A percentile compares a stretch with the other conserved stretches of the same genome.
These are phyloP conservation scores for Lentinula guzmanii DNA, from an alignment of 768 basidiomycete genomes.

Conservation along the genomic window DNA sequence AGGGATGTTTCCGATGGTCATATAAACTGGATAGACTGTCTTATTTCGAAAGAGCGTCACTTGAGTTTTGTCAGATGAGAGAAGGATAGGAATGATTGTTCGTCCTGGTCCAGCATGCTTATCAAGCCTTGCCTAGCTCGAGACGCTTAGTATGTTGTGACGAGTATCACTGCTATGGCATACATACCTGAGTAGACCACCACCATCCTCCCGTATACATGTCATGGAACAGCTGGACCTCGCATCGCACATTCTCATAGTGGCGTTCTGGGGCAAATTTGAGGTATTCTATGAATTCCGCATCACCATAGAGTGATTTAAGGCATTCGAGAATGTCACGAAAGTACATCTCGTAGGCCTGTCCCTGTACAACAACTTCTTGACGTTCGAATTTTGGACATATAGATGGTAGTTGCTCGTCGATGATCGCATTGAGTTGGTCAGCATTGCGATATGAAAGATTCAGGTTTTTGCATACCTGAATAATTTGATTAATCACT, in stretches of 20 bases:
- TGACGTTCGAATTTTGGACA: not conserved
- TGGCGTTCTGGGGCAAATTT: not conserved
- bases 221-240: not conserved
- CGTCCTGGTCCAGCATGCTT: too few relatives aligned
- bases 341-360: constrained; percentile 10
- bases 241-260: not conserved
- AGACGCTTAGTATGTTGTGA: too few relatives aligned
- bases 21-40: not conserved
- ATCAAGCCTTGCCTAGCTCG: too few relatives aligned
- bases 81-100: not conserved
- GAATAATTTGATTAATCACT: not conserved
- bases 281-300: not conserved
- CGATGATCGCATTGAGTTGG: constrained; percentile 6
- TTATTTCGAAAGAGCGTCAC: not conserved
- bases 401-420: too few relatives aligned
- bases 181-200: constrained; percentile 14
- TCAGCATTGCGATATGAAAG: constrained; percentile 25
- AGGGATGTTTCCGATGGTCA: not conserved
- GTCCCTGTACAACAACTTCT: constrained; percentile 18
- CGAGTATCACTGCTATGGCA: too few relatives aligned
- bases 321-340: not conserved
- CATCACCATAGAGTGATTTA: not conserved
- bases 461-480: constrained; percentile 18
- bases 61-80: not conserved
- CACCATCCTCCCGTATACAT: constrained; percentile 19